phyloP scores from a whole-genome alignment of 108 stramenopile species.

The Fragilaria crotonensis region DNA sequence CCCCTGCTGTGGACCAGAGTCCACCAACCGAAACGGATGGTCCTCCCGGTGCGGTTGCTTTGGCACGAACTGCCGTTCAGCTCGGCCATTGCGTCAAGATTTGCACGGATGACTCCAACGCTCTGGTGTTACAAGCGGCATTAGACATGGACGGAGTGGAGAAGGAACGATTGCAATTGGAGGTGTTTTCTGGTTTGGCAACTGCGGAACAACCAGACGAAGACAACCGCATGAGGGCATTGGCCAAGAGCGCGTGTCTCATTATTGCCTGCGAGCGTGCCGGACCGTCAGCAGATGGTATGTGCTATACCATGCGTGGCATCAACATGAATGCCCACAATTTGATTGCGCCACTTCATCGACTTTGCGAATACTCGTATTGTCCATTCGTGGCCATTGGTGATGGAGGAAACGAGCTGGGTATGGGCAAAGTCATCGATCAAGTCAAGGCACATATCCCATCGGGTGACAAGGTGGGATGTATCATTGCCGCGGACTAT shows the following conservation, averaged over 20 bases:
- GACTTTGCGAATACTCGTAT: constrained; percentile 12
- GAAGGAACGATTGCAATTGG: background rate
- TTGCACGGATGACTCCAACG: constrained; percentile 70
- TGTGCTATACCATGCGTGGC: constrained; percentile 81
- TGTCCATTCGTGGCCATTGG: constrained; percentile 47
- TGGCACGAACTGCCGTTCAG: constrained; percentile 40
- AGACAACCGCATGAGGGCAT: constrained; percentile 29
- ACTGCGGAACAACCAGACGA: constrained; percentile 41
- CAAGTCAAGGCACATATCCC: constrained; percentile 38
- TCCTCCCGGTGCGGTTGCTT: constrained; percentile 63
- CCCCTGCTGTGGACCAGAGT: constrained; percentile 54
- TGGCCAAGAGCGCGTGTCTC: constrained; percentile 35
- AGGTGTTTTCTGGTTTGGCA: constrained; percentile 24
- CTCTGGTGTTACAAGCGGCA: constrained; percentile 25
- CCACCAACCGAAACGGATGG: constrained; percentile 88
- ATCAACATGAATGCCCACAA: constrained; percentile 58
- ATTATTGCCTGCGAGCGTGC: constrained; percentile 74
- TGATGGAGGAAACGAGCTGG: constrained; percentile 80
- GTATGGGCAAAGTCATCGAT: constrained; percentile 82
- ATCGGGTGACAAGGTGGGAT: constrained; percentile 56
- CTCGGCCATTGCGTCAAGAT: constrained; percentile 49
- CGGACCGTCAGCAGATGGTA: constrained; percentile 65
- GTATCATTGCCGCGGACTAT: constrained; percentile 50
- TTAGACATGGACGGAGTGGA: background rate
- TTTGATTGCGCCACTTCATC: constrained; percentile 69